Conservation (phyloP, 495 filamentous ascomycete genomes). For the Podospora comata region DNA sequence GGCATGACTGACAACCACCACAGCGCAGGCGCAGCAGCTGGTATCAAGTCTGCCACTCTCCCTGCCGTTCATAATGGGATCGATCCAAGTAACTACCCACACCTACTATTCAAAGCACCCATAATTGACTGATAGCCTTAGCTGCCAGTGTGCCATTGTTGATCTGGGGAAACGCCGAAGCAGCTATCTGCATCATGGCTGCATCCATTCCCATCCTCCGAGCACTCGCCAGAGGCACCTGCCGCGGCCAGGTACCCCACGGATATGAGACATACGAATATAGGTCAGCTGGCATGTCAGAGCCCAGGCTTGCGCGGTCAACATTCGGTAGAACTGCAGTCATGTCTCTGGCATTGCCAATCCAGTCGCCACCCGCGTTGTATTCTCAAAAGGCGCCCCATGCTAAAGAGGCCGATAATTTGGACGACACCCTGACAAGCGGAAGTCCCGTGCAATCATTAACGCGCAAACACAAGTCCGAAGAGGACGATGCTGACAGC, state of each 20-base stretch:
- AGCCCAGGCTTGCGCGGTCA: constrained; percentile 10
- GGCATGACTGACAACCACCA: background rate
- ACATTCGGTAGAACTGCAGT: background rate
- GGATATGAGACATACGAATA: constrained; percentile 25
- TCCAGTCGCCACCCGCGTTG: background rate
- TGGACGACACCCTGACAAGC: constrained; percentile 18
- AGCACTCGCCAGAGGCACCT: constrained; percentile 25
- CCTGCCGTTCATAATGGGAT: constrained; percentile 3
- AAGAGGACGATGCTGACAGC: constrained; percentile 22
- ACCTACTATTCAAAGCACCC: background rate
- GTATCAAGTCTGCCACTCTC: constrained; percentile 28
- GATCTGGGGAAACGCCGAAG: constrained; percentile 31
- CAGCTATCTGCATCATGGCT: constrained; percentile 37
- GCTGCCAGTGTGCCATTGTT: constrained; percentile 25
- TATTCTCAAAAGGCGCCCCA: background rate
- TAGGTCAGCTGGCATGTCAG: constrained; percentile 15
- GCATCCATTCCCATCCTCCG: constrained; percentile 39
- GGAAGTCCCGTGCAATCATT: constrained; percentile 13
- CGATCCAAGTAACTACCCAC: constrained; percentile 16
- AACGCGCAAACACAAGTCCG: background rate
- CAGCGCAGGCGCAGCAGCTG: constrained; percentile 33
- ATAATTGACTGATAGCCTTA: constrained; percentile 2
- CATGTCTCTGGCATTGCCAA: constrained; percentile 3
- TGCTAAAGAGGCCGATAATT: background rate
- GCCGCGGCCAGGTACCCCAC: background rate